phyloP scores from a whole-genome alignment of 164 flowering plant genomes.

The Dillenia suffruticosa region DNA sequence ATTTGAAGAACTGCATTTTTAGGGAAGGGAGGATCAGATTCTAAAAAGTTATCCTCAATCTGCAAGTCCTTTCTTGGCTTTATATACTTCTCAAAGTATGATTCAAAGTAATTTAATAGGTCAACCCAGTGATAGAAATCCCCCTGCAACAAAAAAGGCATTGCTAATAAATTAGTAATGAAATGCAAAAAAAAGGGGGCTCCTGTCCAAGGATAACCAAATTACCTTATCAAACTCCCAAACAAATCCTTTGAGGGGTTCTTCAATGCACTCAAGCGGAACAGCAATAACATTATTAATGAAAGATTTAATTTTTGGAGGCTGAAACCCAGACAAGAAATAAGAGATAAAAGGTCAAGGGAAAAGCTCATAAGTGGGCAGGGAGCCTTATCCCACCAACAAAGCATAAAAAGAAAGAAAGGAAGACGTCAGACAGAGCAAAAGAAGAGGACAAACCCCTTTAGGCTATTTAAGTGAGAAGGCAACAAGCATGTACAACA shows the following conservation, averaged over 20 bases:
- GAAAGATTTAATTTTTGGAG: constrained; percentile 79
- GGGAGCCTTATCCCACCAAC: neutral
- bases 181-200: too few relatives aligned
- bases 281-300: constrained; percentile 56
- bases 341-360: neutral
- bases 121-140: constrained; percentile 98
- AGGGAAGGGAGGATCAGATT: constrained; percentile 81
- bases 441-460: neutral
- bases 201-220: neutral
- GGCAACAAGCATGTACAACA: neutral
- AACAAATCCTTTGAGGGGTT: constrained; percentile 56
- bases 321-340: constrained; percentile 40
- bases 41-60: constrained; percentile 66
- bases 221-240: constrained; percentile 95
- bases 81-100: constrained; percentile 80
- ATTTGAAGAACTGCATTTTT: constrained; percentile 82
- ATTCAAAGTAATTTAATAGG: constrained; percentile 88
- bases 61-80: constrained; percentile 84
- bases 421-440: neutral
- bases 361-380: neutral
- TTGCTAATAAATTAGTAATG: too few relatives aligned
- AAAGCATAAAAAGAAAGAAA: neutral
- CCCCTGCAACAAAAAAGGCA: constrained; percentile 48
- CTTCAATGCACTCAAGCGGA: constrained; percentile 83
- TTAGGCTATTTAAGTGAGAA: neutral